These are phyloP conservation scores for Medicago truncatula DNA, from an alignment of 306 rosid species.

Conservation along the genomic window DNA sequence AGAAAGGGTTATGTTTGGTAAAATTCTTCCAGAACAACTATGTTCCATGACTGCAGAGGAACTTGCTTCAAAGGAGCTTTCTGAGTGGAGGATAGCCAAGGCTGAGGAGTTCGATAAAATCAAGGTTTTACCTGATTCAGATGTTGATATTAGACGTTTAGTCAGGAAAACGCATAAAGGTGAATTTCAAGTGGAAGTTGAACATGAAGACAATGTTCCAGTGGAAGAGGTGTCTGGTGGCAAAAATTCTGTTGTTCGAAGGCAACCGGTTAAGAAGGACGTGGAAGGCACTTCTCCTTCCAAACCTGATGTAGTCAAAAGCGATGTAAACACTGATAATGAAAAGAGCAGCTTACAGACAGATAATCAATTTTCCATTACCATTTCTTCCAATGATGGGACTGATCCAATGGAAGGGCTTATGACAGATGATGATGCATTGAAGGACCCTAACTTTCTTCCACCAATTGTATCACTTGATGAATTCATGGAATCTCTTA, in stretches of 20 bases:
- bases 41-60: slow-evolving; percentile 99
- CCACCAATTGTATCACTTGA: slow-evolving; percentile 89
- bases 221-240: slow-evolving; percentile 74
- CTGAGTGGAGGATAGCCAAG: slow-evolving; percentile 98
- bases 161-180: slow-evolving; percentile 98
- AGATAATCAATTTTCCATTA: slow-evolving; percentile 49
- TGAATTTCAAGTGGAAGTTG: slow-evolving; percentile 94
- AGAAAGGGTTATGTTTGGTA: slow-evolving; percentile 90
- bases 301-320: slow-evolving; percentile 49
- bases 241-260: slow-evolving; percentile 48
- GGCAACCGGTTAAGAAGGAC: slow-evolving; percentile 50
- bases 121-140: slow-evolving; percentile 92
- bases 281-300: slow-evolving; percentile 43
- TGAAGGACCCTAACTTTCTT: slow-evolving; percentile 80
- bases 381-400: slow-evolving; percentile 70
- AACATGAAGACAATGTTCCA: slow-evolving; percentile 63
- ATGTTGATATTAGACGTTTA: slow-evolving; percentile 81
- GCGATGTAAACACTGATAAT: slow-evolving; percentile 36
- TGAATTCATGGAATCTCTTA: slow-evolving; percentile 93
- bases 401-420: slow-evolving; percentile 79
- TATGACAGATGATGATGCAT: slow-evolving; percentile 78
- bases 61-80: slow-evolving; percentile 98
- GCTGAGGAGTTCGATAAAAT: slow-evolving; percentile 98
- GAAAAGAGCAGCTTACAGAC: slow-evolving; percentile 52
- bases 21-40: slow-evolving; percentile 73